Base-by-base conservation (phyloP, 2,329 filamentous ascomycete genomes). In the Phialocephala sp. region DNA sequence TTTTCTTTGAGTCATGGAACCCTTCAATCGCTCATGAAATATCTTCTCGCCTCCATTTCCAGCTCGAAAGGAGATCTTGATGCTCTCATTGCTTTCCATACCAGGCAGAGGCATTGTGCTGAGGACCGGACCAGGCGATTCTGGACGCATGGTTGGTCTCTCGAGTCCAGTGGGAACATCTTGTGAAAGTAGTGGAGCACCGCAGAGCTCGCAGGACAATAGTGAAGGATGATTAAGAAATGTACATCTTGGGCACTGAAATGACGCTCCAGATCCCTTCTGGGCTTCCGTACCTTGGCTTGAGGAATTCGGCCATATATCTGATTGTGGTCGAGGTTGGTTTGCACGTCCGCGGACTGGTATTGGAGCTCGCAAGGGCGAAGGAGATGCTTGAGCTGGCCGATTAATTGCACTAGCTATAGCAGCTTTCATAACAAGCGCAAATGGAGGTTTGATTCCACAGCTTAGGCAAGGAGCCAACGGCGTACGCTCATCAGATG, bases 181-280 rank as follows among this genome's bases (percentile, higher is more conserved):
- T 68, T 82, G 84, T 15, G 87, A 87, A 59, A 88, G 79, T 3
- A 97, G 81, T 8, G 92, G 85, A 0, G 90, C 92, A 14, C 92
- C 92, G 74, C 95, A 99, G 60, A 99, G 93, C 78, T 99, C 95
- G 74, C 95, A 99, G 5, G 89, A 87, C 14, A 88, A 80, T 14
- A 99, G 80, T 2, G 92, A 97, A 0, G 93, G 92, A 75, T 98
- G 93, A 72, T 99, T 99, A 45, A 90, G 84, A 74, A 98, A 98
- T 0, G 95, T 99, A 76, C 95, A 99, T 67, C 95, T 85, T 8
- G 93, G 92, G 74, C 95, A 99, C 62, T 86, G 81, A 66, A 89
- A 86, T 1, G 81, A 80, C 1, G 81, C 77, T 60, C 79, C 71
- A 24, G 73, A 73, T 69, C 78, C 75, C 3, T 45, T 57, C 11